These are phyloP conservation scores for Annulohypoxylon maeteangense DNA, from an alignment of 495 filamentous ascomycete genomes.

Conservation along the genomic window DNA sequence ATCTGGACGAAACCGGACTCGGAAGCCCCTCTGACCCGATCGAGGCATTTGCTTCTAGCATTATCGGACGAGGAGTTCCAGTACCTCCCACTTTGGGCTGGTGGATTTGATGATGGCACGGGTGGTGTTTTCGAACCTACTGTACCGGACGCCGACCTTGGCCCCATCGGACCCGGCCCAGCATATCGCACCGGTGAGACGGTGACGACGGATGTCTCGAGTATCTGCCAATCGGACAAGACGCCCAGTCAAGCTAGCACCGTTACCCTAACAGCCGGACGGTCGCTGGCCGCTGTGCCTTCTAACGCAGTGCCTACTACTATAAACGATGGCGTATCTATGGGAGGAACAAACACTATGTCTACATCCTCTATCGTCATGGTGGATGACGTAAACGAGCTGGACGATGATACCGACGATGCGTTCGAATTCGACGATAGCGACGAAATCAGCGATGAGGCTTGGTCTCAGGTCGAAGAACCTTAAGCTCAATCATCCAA, in stretches of 20 bases:
- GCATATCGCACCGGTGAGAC: slow-evolving; percentile 57
- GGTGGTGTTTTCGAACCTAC: slow-evolving; percentile 56
- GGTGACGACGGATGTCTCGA: slow-evolving; percentile 36
- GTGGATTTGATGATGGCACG: slow-evolving; percentile 57
- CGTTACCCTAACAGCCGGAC: slow-evolving; percentile 33
- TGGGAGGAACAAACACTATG: neutral
- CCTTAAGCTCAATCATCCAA: neutral
- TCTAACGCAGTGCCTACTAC: slow-evolving; percentile 23
- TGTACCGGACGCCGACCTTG: slow-evolving; percentile 53
- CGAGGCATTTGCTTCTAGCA: slow-evolving; percentile 47
- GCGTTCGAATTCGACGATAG: slow-evolving; percentile 22
- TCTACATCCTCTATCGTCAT: slow-evolving; percentile 8
- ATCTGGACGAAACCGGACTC: slow-evolving; percentile 25
- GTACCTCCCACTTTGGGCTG: slow-evolving; percentile 60
- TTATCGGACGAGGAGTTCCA: slow-evolving; percentile 53
- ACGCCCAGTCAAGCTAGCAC: slow-evolving; percentile 23
- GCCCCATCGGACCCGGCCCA: slow-evolving; percentile 57
- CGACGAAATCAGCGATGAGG: slow-evolving; percentile 25
- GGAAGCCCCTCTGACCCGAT: slow-evolving; percentile 38
- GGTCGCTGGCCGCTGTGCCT: slow-evolving; percentile 25
- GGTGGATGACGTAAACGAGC: neutral
- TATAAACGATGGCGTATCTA: neutral
- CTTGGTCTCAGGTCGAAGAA: slow-evolving; percentile 33
- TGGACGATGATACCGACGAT: slow-evolving; percentile 14
- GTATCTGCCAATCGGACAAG: slow-evolving; percentile 14